Evolutionary conservation across 306 rosid genomes (phyloP), one percentile per base, ranked within the genome.

Genomic region (Trifolium fragiferum): DNA sequence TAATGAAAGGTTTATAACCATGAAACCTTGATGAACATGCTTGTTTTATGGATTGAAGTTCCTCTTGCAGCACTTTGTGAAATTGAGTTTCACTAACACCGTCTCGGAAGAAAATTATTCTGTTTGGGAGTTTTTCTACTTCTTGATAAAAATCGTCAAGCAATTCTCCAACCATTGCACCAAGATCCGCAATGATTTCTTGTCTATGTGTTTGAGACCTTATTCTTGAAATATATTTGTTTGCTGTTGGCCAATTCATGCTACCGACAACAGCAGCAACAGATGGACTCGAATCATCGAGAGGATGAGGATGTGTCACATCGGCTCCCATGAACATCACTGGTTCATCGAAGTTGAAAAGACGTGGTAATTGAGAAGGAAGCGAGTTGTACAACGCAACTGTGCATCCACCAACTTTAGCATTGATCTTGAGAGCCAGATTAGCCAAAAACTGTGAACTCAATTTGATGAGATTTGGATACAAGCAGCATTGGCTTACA

Each of bases 201-300:
- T 95, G 98, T 14, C 98, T 76, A 41, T 95, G 99, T n/a, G 93
- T 95, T 77, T 95, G 98, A 51, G 99, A 95, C 84, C 98, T 85
- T 92, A 95, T 95, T 85, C 98, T 87, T 14, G 99, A 95, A 25
- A 86, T 87, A 8, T 95, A 95, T 81, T 90, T 95, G 89, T 92
- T 95, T 32, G 99, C 97, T 53, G 97, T 87, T 8, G 99, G 99
- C 99, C 99, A 95, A 50, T 95, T 95, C 96, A 92, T 87, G 90
- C 99, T 95, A 8, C 96, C 92, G 75, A 95, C 99, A 51, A 95
- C 99, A 61, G 99, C 99, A 18, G 98, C 98, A 35, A 95, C 90
- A 12, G 99, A 95, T 46, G 99, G 99, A 80, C 99, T 95, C 12
- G 76, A 85, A 73, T 95, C 99, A 72, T 95, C 99, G n/a, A 95